A percentile compares a stretch with the other conserved stretches of the same genome.
phyloP scores from a whole-genome alignment of 1,284 basidiomycete genomes.

The Ustilago lituana region DNA sequence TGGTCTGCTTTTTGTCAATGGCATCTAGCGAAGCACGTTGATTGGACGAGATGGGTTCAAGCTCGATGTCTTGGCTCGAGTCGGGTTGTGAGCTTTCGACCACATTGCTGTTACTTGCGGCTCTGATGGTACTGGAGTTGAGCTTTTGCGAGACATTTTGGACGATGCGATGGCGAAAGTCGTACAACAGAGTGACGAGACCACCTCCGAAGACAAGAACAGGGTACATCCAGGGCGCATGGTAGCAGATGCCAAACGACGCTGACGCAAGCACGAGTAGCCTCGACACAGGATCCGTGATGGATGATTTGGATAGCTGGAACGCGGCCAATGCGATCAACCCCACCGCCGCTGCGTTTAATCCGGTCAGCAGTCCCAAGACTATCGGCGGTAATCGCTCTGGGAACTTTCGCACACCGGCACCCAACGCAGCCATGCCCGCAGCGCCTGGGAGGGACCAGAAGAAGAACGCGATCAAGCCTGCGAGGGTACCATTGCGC shows the following conservation, averaged over 20 bases:
- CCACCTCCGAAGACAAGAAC: conserved; percentile 67
- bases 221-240: conserved; percentile 69
- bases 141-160: background rate
- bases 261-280: conserved; percentile 71
- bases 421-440: conserved; percentile 72
- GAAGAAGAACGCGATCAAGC: conserved; percentile 67
- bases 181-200: conserved; percentile 63
- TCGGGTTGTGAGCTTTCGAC: background rate
- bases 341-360: conserved; percentile 74
- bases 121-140: background rate
- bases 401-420: conserved; percentile 71
- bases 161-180: conserved; percentile 52
- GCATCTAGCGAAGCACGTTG: conserved; percentile 9
- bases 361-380: conserved; percentile 72
- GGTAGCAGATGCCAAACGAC: conserved; percentile 72
- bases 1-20: conserved; percentile 18
- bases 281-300: conserved; percentile 71
- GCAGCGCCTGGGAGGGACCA: conserved; percentile 71
- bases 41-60: conserved; percentile 18
- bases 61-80: conserved; percentile 39
- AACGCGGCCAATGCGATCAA: conserved; percentile 73
- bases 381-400: conserved; percentile 71
- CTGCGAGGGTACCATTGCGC: conserved; percentile 66
- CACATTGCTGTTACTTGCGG: background rate
- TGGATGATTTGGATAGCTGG: conserved; percentile 71